Conservation (phyloP, 2,329 filamentous ascomycete genomes). For the Ciborinia camelliae region DNA sequence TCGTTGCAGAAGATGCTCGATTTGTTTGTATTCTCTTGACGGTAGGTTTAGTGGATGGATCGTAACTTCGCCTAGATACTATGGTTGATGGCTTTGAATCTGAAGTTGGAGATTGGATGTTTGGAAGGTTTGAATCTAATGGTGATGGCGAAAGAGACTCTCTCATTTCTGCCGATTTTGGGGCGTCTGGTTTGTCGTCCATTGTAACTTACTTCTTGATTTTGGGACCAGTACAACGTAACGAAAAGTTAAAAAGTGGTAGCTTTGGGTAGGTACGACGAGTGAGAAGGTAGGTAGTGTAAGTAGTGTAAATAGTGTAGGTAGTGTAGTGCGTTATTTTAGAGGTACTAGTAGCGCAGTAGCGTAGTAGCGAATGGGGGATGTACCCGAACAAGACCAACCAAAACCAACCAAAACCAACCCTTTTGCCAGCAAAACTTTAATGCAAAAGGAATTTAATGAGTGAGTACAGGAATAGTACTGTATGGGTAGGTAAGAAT, state of each 20-base stretch:
- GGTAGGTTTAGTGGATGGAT: slow-evolving; percentile 29
- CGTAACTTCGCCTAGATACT: slow-evolving; percentile 24
- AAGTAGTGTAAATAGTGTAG: too few species aligned
- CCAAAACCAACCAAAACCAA: too few species aligned
- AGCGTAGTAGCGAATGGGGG: slow-evolving; percentile 10
- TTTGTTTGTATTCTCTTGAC: slow-evolving; percentile 32
- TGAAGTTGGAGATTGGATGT: slow-evolving; percentile 7
- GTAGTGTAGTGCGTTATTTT: slow-evolving; percentile 7
- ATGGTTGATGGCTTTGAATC: slow-evolving; percentile 11
- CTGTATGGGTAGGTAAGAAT: not conserved
- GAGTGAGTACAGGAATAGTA: not conserved
- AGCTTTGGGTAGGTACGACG: slow-evolving; percentile 16
- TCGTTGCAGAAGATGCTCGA: slow-evolving; percentile 40
- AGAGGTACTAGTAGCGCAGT: not conserved
- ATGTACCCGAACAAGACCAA: too few species aligned
- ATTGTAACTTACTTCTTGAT: slow-evolving; percentile 16
- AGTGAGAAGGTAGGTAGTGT: slow-evolving; percentile 8
- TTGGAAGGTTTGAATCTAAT: slow-evolving; percentile 12
- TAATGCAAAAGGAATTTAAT: not conserved
- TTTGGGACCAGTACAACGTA: slow-evolving; percentile 13
- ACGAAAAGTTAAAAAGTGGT: slow-evolving; percentile 17
- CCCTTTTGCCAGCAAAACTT: slow-evolving; percentile 7
- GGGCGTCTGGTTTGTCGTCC: slow-evolving; percentile 8
- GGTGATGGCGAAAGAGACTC: slow-evolving; percentile 9
- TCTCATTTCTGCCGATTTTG: slow-evolving; percentile 14